These are phyloP conservation scores for Penicillium thymicola DNA, from an alignment of 2,329 filamentous ascomycete species.

Conservation along the genomic window DNA sequence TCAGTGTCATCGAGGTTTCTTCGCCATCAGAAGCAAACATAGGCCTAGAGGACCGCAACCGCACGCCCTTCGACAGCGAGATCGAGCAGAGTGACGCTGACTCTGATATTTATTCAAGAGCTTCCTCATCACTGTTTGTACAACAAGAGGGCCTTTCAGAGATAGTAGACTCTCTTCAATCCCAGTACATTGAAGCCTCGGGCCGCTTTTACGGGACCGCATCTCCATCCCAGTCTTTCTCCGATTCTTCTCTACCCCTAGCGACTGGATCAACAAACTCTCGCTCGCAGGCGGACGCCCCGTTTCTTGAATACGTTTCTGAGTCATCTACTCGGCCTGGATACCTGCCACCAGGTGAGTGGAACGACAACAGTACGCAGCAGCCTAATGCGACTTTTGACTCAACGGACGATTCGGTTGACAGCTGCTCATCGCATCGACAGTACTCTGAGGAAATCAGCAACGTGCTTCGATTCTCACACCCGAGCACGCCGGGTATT, in stretches of 20 bases:
- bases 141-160: not conserved
- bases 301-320: not conserved
- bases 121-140: not conserved
- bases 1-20: not conserved
- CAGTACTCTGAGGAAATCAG: not conserved
- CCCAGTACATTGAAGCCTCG: not conserved
- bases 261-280: not conserved
- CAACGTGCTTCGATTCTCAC: not conserved
- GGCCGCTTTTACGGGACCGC: not conserved
- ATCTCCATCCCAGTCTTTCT: not conserved
- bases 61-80: not conserved
- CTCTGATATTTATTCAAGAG: not conserved
- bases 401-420: not conserved
- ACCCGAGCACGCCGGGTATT: not conserved
- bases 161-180: not conserved
- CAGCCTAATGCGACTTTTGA: not conserved
- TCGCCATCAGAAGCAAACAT: not conserved
- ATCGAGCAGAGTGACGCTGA: not conserved
- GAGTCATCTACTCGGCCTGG: not conserved
- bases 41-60: not conserved
- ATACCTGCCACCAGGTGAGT: not conserved
- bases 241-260: not conserved
- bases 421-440: not conserved
- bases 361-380: not conserved
- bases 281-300: not conserved